A percentile compares a stretch with the other conserved stretches of the same genome.
Conservation (phyloP, 1,284 basidiomycete species). For the Leccinum huronense region DNA sequence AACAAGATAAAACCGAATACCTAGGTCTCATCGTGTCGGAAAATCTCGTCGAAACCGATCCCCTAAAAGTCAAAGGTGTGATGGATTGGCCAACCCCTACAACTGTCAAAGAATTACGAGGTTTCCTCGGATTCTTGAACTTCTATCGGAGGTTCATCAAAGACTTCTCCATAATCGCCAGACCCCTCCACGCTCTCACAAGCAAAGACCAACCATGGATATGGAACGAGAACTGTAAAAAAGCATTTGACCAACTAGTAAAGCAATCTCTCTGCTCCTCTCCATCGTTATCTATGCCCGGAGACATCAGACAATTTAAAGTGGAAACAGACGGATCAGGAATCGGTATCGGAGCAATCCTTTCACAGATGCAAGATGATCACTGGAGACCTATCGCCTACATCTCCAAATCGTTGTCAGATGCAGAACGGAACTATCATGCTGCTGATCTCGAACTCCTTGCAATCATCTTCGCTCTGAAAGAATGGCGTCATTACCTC, state of each 20-base stretch:
- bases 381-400: background rate
- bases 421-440: background rate
- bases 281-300: background rate
- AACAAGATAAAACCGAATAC: background rate
- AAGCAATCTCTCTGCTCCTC: background rate
- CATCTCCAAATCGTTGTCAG: background rate
- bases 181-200: background rate
- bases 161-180: background rate
- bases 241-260: background rate
- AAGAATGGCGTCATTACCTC: background rate
- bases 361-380: background rate
- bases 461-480: background rate
- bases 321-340: background rate
- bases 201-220: too few species aligned
- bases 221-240: background rate
- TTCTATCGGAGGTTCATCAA: background rate
- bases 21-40: background rate
- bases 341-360: background rate
- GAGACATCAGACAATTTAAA: background rate
- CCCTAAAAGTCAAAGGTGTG: background rate
- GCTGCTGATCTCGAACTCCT: background rate
- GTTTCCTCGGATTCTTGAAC: background rate
- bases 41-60: background rate
- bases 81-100: background rate
- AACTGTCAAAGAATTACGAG: background rate